These are phyloP conservation scores for Geotrichum macrosporum DNA, from an alignment of 1,139 yeast species.

Conservation along the genomic window DNA sequence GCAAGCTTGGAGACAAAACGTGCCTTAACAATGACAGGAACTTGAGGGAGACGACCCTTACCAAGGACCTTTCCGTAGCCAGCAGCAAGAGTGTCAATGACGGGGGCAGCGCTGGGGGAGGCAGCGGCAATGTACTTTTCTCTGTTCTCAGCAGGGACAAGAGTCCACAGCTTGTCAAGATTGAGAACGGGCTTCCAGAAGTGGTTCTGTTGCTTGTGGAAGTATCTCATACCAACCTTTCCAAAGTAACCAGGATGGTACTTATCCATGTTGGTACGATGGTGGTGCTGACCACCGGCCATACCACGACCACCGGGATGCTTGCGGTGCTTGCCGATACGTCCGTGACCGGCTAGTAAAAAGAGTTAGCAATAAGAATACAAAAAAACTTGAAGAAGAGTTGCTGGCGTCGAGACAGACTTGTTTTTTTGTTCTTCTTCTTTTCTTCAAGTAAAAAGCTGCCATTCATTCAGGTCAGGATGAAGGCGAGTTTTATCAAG, in stretches of 20 bases:
- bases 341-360: constrained; percentile 96
- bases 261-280: constrained; percentile 96
- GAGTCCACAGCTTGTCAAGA: constrained; percentile 98
- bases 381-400: too few relatives aligned
- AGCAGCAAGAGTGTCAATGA: constrained; percentile 97
- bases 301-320: constrained; percentile 99
- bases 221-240: constrained; percentile 99
- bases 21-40: constrained; percentile 98
- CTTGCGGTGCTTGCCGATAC: constrained; percentile 99
- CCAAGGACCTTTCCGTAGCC: constrained; percentile 99
- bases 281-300: constrained; percentile 99
- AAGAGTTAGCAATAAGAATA: too few relatives aligned
- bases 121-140: constrained; percentile 88
- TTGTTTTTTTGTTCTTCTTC: too few relatives aligned
- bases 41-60: constrained; percentile 97
- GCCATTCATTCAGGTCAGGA: too few relatives aligned
- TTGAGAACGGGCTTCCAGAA: constrained; percentile 98
- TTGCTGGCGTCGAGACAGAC: too few relatives aligned
- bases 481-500: too few relatives aligned
- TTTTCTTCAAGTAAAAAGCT: too few relatives aligned
- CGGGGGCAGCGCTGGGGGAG: constrained; percentile 91
- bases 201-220: constrained; percentile 95
- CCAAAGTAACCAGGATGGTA: constrained; percentile 99
- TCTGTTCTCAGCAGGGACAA: constrained; percentile 90
- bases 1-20: constrained; percentile 99